Base-by-base conservation (phyloP, 2,329 filamentous ascomycete species). In the Monilinia laxa region DNA sequence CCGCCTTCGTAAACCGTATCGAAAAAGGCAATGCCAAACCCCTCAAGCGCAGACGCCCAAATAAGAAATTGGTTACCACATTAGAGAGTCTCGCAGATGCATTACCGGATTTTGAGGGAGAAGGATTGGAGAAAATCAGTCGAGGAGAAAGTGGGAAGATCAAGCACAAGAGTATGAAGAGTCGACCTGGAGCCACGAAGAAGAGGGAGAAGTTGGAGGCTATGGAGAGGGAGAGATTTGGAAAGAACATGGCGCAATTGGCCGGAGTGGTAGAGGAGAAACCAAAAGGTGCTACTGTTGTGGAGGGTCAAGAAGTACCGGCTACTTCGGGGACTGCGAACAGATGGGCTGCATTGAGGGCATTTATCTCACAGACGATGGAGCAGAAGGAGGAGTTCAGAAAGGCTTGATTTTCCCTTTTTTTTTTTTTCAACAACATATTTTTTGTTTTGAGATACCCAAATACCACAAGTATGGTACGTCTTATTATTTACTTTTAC, bases 151-250 rank as follows among this genome's bases (percentile, higher is more conserved):
- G 86, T 71, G 86, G 86, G 0, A 91, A 89, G 73, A 84, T 95
- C 62, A 82, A 85, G 68, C 89, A 91, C 71, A 90, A 87, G 80
- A 94, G 90, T 68, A 74, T 98, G 73, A 89, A 85, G 78, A 89
- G 85, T 69, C 82, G 88, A 64, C 91, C 87, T 3, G 94, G 94
- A 0, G 92, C 92, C 28, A 83, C 93, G 80, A 96, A 92, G 84
- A 83, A 86, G 75, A 95, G 92, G 79, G 91, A 93, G 79, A 89
- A 84, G 78, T 76, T 98, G 42, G 91, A 97, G 67, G 87, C 82
- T 77, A 82, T 86, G 68, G 94, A 98, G 84, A 90, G 91, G 80
- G 87, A 93, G 77, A 83, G 94, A 68, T 97, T 98, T 76, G 89
- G 87, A 49, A 86, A 84, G 76, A 97, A 92, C 76, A 83, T 98